These are phyloP conservation scores for Durotheca rogersii DNA, from an alignment of 495 filamentous ascomycete genomes.

Conservation along the genomic window DNA sequence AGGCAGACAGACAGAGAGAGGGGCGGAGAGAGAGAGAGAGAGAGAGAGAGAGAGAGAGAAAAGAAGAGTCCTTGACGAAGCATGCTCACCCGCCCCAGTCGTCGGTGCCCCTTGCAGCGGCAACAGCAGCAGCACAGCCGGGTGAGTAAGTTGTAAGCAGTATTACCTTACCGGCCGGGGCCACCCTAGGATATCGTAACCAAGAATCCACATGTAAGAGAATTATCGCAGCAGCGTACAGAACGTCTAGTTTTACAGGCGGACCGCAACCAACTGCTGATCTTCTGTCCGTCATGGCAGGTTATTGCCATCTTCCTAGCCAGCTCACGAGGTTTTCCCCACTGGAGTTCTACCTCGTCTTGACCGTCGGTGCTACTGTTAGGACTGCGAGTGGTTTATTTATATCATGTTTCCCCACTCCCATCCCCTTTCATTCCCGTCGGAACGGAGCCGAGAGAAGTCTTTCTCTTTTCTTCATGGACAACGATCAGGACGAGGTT, in stretches of 20 bases:
- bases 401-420: constrained; percentile 23
- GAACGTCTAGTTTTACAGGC: constrained; percentile 9
- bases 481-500: constrained; percentile 18
- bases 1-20: not conserved
- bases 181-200: constrained; percentile 21
- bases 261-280: constrained; percentile 24
- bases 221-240: constrained; percentile 1
- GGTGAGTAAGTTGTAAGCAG: constrained; percentile 4
- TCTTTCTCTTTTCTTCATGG: constrained; percentile 2
- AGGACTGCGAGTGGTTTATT: constrained; percentile 19
- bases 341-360: constrained; percentile 32
- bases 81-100: too few species aligned
- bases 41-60: not conserved
- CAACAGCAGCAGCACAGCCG: constrained; percentile 23
- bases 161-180: constrained; percentile 5
- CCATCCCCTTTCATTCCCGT: constrained; percentile 23
- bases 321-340: constrained; percentile 6
- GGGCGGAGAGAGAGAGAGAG: not conserved
- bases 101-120: constrained; percentile 21
- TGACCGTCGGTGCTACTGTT: constrained; percentile 30
- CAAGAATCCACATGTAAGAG: constrained; percentile 18
- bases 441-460: constrained; percentile 34
- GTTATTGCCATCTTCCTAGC: constrained; percentile 27
- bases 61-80: constrained; percentile 1
- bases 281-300: constrained; percentile 29